These are phyloP conservation scores for Salix dunnii DNA, from an alignment of 345 rosid species.

Conservation along the genomic window DNA sequence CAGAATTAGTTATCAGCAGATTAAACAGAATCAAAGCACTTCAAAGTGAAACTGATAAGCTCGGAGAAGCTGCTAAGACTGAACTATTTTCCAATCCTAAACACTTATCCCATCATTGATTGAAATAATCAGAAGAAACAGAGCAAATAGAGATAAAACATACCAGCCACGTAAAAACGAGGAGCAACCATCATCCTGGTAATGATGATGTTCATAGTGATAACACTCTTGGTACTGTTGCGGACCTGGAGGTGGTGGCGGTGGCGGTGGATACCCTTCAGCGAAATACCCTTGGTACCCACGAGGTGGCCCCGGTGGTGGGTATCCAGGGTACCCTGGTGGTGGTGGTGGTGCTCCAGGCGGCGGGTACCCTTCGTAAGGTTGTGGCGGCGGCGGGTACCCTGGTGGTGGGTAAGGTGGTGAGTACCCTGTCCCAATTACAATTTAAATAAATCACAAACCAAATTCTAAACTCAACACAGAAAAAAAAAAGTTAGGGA, in stretches of 20 bases:
- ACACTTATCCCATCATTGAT: background rate
- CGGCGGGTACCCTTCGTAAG: conserved; percentile 54
- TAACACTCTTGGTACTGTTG: conserved; percentile 39
- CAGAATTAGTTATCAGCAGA: background rate
- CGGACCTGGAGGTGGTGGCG: conserved; percentile 42
- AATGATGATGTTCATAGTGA: conserved; percentile 51
- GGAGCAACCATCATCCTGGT: conserved; percentile 48
- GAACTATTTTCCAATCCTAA: background rate
- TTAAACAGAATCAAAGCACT: background rate
- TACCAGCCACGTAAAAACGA: conserved; percentile 80
- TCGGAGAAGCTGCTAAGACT: background rate
- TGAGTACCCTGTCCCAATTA: conserved; percentile 30
- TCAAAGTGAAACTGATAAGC: background rate
- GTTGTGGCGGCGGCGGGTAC: conserved; percentile 45
- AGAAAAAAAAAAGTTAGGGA: background rate
- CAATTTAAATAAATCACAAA: conserved; percentile 7
- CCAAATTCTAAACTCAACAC: background rate
- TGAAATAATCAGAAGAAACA: conserved; percentile 3
- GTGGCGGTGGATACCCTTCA: conserved; percentile 54
- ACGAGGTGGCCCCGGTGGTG: conserved; percentile 44
- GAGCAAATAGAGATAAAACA: conserved; percentile 11
- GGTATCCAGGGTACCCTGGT: conserved; percentile 43
- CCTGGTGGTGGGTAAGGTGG: conserved; percentile 37
- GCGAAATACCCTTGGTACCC: conserved; percentile 81
- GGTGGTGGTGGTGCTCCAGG: conserved; percentile 32